Evolutionary conservation across 805 yeast species (phyloP), one percentile per base, ranked within the genome.

Genomic region (Lachancea waltii): DNA sequence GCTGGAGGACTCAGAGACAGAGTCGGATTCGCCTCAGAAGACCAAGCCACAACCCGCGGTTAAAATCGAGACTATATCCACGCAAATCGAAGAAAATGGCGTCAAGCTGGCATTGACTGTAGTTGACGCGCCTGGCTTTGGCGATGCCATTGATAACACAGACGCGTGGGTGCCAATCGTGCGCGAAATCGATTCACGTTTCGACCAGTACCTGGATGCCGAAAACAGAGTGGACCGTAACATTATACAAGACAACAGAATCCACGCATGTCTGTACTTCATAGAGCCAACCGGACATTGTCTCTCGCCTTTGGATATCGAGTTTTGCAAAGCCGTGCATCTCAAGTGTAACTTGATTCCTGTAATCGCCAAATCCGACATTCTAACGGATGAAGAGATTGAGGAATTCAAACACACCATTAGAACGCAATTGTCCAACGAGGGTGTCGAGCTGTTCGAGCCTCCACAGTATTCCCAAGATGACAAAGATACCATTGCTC

Each of bases 201-300:
- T 81, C 59, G 95, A 92, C 64, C 72, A 75, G 46, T 90, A 79
- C 60, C 77, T 92, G 64, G 97, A 92, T 64, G 77, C 79, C 35
- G 98, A 92, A 68, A 85, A 85, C 54, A 79, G 81, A 58, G 73
- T 85, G 43, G 79, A 78, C 63, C 78, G 97, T 62, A 66, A 82
- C 9, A 62, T 74, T 14, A 71, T 81, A 46, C 71, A 67, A 41
- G 98, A 92, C 64, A 75, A 80, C 55, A 79, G 98, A 56, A 76
- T 92, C 43, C 98, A 92, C 62, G 97, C 96, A 23, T 78, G 87
- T 59, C 67, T 92, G 46, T 92, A 89, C 65, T 90, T 92, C 54
- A 84, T 92, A 54, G 96, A 90, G 65, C 98, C 98, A 50, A 89
- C 97, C 18, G 97, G 96, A 44, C 98, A 92, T 65, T 77, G 85